Percentiles rank a stretch among this genome's conserved stretches.
Evolutionary conservation across 768 basidiomycete species (phyloP).

Genomic region (Leucosporidium yakuticum): DNA sequence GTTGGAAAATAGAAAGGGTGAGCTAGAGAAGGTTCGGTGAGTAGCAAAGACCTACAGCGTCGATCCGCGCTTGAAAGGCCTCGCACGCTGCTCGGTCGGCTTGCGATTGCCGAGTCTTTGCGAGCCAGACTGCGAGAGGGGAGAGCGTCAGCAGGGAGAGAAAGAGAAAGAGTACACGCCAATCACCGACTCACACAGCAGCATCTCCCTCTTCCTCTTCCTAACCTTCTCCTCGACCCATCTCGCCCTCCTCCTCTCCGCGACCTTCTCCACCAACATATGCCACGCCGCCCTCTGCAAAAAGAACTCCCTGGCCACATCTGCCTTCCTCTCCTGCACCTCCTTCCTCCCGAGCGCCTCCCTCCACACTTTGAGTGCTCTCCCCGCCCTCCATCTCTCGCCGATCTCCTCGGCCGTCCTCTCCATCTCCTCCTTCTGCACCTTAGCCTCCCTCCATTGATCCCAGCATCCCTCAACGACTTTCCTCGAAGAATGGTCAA

Average conservation of each 20-base stretch:
- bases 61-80: background rate
- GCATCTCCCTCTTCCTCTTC: conserved; percentile 7
- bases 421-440: too few relatives aligned
- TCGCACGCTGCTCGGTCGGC: background rate
- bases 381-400: too few relatives aligned
- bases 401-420: too few relatives aligned
- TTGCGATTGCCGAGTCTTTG: background rate
- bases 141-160: background rate
- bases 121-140: conserved; percentile 16
- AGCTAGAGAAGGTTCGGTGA: background rate
- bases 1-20: background rate
- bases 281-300: conserved; percentile 10
- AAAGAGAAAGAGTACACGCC: background rate
- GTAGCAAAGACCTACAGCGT: background rate
- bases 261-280: background rate
- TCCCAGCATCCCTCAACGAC: too few relatives aligned
- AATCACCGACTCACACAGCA: conserved; percentile 8
- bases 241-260: background rate
- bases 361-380: background rate
- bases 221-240: conserved; percentile 8
- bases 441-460: too few relatives aligned
- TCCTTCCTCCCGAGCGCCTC: background rate
- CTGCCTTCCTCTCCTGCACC: background rate
- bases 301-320: background rate
- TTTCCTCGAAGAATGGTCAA: too few relatives aligned